phyloP scores from a whole-genome alignment of 129 eudicot genomes.

The Arctium lappa region DNA sequence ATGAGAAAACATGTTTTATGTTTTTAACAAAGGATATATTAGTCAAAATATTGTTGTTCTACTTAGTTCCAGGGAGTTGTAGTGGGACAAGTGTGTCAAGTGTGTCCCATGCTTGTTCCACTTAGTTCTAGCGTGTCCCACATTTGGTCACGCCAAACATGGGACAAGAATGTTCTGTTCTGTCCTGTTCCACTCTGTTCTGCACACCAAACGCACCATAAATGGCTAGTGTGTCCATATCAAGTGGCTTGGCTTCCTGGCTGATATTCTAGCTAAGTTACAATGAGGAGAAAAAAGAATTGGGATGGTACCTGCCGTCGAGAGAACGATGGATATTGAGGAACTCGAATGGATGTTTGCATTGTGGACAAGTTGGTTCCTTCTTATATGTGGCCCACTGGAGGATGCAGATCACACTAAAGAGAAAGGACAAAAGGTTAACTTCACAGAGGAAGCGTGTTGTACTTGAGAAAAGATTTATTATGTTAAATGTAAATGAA shows the following conservation, averaged over 20 bases:
- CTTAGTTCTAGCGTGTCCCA: too few relatives aligned
- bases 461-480: not conserved
- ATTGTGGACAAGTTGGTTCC: slow-evolving; percentile 87
- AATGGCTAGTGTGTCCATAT: not conserved
- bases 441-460: not conserved
- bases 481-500: not conserved
- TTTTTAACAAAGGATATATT: too few relatives aligned
- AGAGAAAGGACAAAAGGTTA: not conserved
- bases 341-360: slow-evolving; percentile 64
- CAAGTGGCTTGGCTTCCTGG: not conserved
- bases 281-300: not conserved
- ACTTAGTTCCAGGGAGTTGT: too few relatives aligned
- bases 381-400: slow-evolving; percentile 82
- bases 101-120: too few relatives aligned
- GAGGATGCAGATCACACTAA: slow-evolving; percentile 80
- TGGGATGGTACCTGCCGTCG: slow-evolving; percentile 61
- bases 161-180: too few relatives aligned
- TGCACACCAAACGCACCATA: not conserved
- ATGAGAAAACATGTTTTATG: too few relatives aligned
- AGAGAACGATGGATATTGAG: slow-evolving; percentile 59
- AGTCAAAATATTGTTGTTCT: too few relatives aligned
- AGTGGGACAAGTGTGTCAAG: too few relatives aligned
- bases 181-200: too few relatives aligned
- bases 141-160: too few relatives aligned
- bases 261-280: not conserved